Evolutionary conservation across 129 eudicot genomes (phyloP).

Genomic region (Ambrosia trifida): DNA sequence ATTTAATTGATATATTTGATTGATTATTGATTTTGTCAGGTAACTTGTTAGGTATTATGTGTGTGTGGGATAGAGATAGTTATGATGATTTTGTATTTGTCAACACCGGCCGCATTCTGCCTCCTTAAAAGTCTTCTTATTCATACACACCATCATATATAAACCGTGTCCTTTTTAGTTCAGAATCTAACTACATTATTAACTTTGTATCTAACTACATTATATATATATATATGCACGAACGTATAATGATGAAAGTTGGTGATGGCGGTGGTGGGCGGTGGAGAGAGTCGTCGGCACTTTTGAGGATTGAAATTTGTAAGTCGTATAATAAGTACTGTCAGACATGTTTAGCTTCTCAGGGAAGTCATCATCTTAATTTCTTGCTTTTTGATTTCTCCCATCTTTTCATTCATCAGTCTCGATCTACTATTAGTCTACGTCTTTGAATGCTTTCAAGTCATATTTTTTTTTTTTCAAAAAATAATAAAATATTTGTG

Average conservation of each 20-base stretch:
- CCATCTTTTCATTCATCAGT: background rate
- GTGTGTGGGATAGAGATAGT: background rate
- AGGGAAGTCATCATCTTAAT: conserved; percentile 34
- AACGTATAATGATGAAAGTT: conserved; percentile 31
- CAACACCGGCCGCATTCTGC: conserved; percentile 26
- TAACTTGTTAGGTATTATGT: background rate
- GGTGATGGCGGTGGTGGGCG: conserved; percentile 30
- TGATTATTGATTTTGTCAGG: background rate
- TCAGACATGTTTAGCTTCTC: conserved; percentile 36
- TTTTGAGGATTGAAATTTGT: conserved; percentile 13
- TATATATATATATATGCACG: background rate
- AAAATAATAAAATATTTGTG: too few species aligned
- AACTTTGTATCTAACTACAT: background rate
- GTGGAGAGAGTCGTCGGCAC: conserved; percentile 31
- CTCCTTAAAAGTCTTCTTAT: conserved; percentile 29
- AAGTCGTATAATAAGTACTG: conserved; percentile 1
- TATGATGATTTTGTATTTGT: background rate
- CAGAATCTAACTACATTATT: conserved; percentile 7
- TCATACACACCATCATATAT: conserved; percentile 24
- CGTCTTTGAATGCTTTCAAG: background rate
- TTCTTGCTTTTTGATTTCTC: background rate
- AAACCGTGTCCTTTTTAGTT: background rate
- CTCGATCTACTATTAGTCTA: background rate
- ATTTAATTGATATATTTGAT: too few species aligned
- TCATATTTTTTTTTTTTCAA: too few species aligned